Evolutionary conservation across 805 yeast species (phyloP).

Genomic region (Komagataella mondaviorum): DNA sequence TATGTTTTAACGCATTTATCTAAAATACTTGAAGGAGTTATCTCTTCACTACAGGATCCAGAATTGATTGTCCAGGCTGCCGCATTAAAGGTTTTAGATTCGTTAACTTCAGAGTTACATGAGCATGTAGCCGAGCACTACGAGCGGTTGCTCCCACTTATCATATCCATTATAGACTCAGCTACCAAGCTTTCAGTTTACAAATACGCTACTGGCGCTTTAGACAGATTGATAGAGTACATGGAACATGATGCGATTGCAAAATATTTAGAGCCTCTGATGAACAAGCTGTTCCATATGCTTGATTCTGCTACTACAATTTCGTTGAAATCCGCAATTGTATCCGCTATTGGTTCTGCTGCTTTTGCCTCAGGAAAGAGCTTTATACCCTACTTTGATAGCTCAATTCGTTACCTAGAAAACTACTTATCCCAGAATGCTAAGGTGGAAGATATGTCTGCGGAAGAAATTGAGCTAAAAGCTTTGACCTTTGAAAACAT

Average conservation of each 20-base stretch:
- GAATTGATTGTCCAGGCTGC: slow-evolving; percentile 71
- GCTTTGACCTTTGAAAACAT: slow-evolving; percentile 89
- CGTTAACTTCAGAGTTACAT: slow-evolving; percentile 73
- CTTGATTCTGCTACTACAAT: slow-evolving; percentile 63
- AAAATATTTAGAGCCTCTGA: slow-evolving; percentile 73
- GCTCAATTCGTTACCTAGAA: slow-evolving; percentile 69
- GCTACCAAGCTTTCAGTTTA: slow-evolving; percentile 76
- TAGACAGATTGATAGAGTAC: slow-evolving; percentile 86
- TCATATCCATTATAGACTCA: slow-evolving; percentile 75
- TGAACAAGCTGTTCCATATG: slow-evolving; percentile 80
- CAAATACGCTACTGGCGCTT: slow-evolving; percentile 81
- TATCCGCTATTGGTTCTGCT: slow-evolving; percentile 93
- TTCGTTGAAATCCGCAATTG: slow-evolving; percentile 66
- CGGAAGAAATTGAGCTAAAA: slow-evolving; percentile 82
- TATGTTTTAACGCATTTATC: slow-evolving; percentile 64
- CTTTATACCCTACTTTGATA: slow-evolving; percentile 75
- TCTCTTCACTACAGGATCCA: slow-evolving; percentile 65
- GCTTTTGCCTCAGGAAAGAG: slow-evolving; percentile 90
- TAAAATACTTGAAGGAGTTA: slow-evolving; percentile 58
- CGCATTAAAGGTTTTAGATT: slow-evolving; percentile 70
- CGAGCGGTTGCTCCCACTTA: slow-evolving; percentile 69
- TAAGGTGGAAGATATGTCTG: slow-evolving; percentile 63
- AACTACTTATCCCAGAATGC: slow-evolving; percentile 65
- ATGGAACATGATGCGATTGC: slow-evolving; percentile 77
- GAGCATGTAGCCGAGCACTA: slow-evolving; percentile 78